Percentiles rank a stretch among this genome's conserved stretches.
Conservation (phyloP, 371 early-diverging fungal genomes). For the Dipsacomyces acuminosporus region DNA sequence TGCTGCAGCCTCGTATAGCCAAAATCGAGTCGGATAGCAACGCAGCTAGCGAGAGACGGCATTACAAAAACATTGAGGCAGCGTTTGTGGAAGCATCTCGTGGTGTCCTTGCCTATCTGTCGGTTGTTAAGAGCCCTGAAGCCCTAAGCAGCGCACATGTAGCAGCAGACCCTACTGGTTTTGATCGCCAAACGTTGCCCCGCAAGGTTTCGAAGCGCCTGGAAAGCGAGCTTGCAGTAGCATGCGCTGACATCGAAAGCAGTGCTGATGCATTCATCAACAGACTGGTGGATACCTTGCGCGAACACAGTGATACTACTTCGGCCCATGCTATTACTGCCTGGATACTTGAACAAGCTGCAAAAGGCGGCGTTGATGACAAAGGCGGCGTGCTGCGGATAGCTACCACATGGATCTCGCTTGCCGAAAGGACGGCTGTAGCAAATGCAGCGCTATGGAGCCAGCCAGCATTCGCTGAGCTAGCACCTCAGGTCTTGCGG, state of each 20-base stretch:
- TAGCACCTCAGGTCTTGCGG: conserved; percentile 26
- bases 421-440: conserved; percentile 2
- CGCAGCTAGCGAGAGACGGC: conserved; percentile 9
- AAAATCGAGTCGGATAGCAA: no score
- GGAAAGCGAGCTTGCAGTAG: conserved; percentile 1
- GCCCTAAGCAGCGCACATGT: not conserved
- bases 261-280: not conserved
- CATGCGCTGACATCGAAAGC: conserved; percentile 13
- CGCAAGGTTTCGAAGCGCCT: not conserved
- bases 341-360: conserved; percentile 21
- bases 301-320: not conserved
- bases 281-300: not conserved
- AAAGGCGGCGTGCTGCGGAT: conserved; percentile 12
- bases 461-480: conserved; percentile 4
- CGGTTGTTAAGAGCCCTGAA: not conserved
- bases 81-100: conserved; percentile 7
- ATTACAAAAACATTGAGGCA: conserved; percentile 5
- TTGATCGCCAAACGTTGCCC: not conserved
- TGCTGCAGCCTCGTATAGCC: conserved; percentile 23
- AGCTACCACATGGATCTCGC: conserved; percentile 31
- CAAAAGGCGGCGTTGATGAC: not conserved
- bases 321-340: not conserved
- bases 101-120: conserved; percentile 6
- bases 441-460: conserved; percentile 27
- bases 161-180: no score